phyloP scores from a whole-genome alignment of 306 rosid genomes.

The Astragalus membranaceus region DNA sequence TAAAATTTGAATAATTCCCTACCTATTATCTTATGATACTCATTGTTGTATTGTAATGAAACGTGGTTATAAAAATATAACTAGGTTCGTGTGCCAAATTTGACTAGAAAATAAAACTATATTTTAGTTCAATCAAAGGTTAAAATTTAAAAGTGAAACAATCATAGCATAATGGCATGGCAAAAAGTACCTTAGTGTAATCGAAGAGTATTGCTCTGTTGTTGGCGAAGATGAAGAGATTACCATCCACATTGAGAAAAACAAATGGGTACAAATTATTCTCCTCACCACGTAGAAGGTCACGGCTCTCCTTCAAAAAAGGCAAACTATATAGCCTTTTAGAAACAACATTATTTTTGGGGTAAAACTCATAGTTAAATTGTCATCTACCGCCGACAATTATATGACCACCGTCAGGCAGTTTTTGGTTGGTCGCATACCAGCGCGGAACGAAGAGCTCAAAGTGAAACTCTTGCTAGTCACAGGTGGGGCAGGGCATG shows the following conservation, averaged over 20 bases:
- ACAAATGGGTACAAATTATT: conserved; percentile 72
- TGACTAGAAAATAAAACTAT: no score
- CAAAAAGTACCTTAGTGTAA: conserved; percentile 7
- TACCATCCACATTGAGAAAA: conserved; percentile 52
- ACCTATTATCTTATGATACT: no score
- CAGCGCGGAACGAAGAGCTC: conserved; percentile 37
- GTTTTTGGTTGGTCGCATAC: conserved; percentile 59
- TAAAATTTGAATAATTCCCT: no score
- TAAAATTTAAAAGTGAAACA: no score
- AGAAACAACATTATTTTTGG: conserved; percentile 21
- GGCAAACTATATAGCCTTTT: conserved; percentile 24
- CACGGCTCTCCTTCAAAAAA: conserved; percentile 43
- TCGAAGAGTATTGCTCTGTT: conserved; percentile 46
- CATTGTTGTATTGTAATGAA: no score
- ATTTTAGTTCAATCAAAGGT: no score
- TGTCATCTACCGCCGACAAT: conserved; percentile 48
- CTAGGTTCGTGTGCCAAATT: no score
- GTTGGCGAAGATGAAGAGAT: conserved; percentile 58
- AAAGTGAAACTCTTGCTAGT: conserved; percentile 37
- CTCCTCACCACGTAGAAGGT: conserved; percentile 9
- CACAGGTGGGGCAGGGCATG: conserved; percentile 39
- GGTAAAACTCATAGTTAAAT: conserved; percentile 61
- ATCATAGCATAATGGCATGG: no score
- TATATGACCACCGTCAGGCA: conserved; percentile 55
- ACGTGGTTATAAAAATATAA: no score